These are phyloP conservation scores for Porphyrellus sp. DNA, from an alignment of 1,284 basidiomycete species.

Conservation along the genomic window DNA sequence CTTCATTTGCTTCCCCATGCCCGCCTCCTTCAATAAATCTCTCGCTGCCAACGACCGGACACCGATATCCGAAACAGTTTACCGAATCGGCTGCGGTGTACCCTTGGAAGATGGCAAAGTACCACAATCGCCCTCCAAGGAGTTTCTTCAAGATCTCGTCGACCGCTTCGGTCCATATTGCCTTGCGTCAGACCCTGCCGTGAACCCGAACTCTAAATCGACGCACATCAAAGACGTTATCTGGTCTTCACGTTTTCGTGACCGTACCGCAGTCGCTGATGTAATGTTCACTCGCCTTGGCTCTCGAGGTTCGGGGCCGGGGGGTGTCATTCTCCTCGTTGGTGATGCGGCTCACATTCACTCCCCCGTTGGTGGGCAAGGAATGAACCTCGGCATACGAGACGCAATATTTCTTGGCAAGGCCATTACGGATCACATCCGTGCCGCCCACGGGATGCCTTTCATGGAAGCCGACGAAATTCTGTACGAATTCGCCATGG, in stretches of 20 bases:
- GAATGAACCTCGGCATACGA: constrained; percentile 46
- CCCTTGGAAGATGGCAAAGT: constrained; percentile 29
- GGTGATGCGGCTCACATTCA: constrained; percentile 37
- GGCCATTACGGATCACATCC: constrained; percentile 21
- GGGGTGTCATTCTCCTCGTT: constrained; percentile 31
- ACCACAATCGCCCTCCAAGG: constrained; percentile 29
- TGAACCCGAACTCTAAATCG: constrained; percentile 16
- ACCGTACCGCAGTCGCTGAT: constrained; percentile 36
- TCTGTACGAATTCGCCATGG: constrained; percentile 12
- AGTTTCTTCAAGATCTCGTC: constrained; percentile 36
- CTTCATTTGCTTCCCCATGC: constrained; percentile 30
- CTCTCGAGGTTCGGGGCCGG: not conserved
- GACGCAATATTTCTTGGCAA: constrained; percentile 38
- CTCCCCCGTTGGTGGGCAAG: constrained; percentile 40
- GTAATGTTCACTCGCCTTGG: constrained; percentile 29
- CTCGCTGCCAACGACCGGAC: constrained; percentile 1
- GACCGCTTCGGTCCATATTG: constrained; percentile 34
- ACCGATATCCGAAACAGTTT: constrained; percentile 16
- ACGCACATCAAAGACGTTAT: constrained; percentile 29
- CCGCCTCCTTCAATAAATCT: constrained; percentile 17
- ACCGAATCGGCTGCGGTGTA: constrained; percentile 35
- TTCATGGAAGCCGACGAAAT: constrained; percentile 13
- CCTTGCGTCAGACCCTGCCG: constrained; percentile 16
- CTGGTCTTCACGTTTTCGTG: constrained; percentile 32
- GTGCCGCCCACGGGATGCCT: constrained; percentile 4